These are phyloP conservation scores for Pseudogymnoascus sp. DNA, from an alignment of 2,329 filamentous ascomycete genomes.

Conservation along the genomic window DNA sequence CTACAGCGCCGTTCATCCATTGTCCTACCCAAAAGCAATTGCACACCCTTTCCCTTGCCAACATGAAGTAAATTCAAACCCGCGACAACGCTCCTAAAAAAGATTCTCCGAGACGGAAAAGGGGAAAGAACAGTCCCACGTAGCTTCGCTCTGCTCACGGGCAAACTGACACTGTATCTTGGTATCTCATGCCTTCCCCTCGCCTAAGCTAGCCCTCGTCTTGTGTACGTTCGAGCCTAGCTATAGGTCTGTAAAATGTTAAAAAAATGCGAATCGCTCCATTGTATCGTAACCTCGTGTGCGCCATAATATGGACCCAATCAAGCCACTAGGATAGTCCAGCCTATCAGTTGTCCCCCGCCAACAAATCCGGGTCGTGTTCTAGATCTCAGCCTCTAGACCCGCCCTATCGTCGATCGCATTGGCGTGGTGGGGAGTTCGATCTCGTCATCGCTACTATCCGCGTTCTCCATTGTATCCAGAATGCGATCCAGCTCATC, in stretches of 20 bases:
- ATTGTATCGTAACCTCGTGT: neutral
- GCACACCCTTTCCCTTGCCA: neutral
- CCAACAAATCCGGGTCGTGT: neutral
- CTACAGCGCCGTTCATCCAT: neutral
- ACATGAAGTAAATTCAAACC: neutral
- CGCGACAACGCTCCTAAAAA: neutral
- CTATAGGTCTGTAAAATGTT: neutral
- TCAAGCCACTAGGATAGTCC: neutral
- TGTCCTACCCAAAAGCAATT: neutral
- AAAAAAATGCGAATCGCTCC: slow-evolving; percentile 7
- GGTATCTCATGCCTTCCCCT: slow-evolving; percentile 1
- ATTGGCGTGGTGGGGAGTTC: slow-evolving; percentile 16
- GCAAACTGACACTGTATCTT: neutral
- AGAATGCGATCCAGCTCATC: slow-evolving; percentile 27
- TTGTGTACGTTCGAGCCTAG: neutral
- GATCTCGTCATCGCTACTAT: slow-evolving; percentile 29
- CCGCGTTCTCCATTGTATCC: slow-evolving; percentile 28
- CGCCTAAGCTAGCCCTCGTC: neutral
- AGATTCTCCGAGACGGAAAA: neutral
- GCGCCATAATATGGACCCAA: neutral
- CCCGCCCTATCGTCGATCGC: slow-evolving; percentile 2
- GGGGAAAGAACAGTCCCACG: neutral
- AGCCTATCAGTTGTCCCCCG: neutral
- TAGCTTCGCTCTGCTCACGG: neutral
- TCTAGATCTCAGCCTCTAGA: slow-evolving; percentile 6